Conservation (phyloP, 2,329 filamentous ascomycete genomes). For the Aspergillus fischeri region DNA sequence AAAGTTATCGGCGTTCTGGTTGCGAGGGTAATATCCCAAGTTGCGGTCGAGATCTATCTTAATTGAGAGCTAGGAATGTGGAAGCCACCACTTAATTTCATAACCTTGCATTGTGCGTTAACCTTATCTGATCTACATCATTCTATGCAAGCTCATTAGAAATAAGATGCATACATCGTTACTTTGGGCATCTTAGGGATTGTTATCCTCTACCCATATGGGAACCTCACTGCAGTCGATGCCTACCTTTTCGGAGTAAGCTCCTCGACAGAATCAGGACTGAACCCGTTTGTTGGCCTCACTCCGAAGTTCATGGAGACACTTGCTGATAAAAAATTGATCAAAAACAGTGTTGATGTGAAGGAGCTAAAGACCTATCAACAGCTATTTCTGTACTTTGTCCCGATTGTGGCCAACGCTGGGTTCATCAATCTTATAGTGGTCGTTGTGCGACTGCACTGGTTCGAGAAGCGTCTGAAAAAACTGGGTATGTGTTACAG, state of each 20-base stretch:
- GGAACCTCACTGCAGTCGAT: conserved; percentile 44
- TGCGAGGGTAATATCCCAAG: too few species aligned
- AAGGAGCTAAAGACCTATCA: conserved; percentile 49
- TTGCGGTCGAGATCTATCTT: not conserved
- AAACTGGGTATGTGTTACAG: conserved; percentile 24
- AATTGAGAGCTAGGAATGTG: conserved; percentile 13
- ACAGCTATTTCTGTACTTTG: conserved; percentile 50
- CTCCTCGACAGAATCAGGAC: conserved; percentile 48
- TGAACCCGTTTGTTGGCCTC: conserved; percentile 44
- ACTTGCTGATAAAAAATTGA: not conserved
- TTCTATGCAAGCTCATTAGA: not conserved
- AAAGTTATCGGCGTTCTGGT: too few species aligned
- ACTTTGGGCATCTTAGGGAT: conserved; percentile 33
- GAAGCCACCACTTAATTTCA: conserved; percentile 24
- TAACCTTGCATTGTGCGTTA: conserved; percentile 27
- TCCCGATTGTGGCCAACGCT: conserved; percentile 48
- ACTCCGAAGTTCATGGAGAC: not conserved
- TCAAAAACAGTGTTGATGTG: conserved; percentile 45
- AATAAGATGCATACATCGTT: conserved; percentile 40
- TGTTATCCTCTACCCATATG: conserved; percentile 36
- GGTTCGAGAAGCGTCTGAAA: conserved; percentile 48
- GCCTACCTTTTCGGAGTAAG: conserved; percentile 50
- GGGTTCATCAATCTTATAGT: conserved; percentile 50
- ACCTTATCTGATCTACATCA: not conserved
- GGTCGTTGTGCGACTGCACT: conserved; percentile 46